These are phyloP conservation scores for Hypoxylon rubiginosum DNA, from an alignment of 2,329 filamentous ascomycete genomes.

Conservation along the genomic window DNA sequence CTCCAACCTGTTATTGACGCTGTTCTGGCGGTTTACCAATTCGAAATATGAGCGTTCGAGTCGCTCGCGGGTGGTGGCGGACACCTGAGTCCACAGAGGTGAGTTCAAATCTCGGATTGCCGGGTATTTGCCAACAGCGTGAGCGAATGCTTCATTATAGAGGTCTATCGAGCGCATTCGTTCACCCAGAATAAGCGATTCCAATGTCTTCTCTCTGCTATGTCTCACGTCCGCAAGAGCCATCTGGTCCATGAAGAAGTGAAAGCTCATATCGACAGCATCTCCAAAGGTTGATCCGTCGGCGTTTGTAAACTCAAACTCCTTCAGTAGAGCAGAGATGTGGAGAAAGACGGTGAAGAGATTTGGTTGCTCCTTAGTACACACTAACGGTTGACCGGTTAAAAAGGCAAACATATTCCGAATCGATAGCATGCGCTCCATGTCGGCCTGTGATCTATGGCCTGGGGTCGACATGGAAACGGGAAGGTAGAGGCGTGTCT, in stretches of 20 bases:
- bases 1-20: constrained; percentile 79
- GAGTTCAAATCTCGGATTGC: constrained; percentile 76
- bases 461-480: constrained; percentile 56
- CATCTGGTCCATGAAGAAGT: constrained; percentile 82
- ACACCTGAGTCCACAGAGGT: constrained; percentile 78
- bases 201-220: constrained; percentile 89
- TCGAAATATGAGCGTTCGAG: constrained; percentile 87
- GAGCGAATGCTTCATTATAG: constrained; percentile 92
- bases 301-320: constrained; percentile 69
- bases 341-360: constrained; percentile 68
- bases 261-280: constrained; percentile 74
- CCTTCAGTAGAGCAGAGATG: constrained; percentile 66
- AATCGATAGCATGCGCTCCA: constrained; percentile 70
- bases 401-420: constrained; percentile 77
- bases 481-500: constrained; percentile 69
- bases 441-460: constrained; percentile 58
- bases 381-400: constrained; percentile 73
- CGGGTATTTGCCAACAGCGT: constrained; percentile 88
- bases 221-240: constrained; percentile 82
- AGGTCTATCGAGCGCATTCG: constrained; percentile 84
- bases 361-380: constrained; percentile 65
- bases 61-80: constrained; percentile 78
- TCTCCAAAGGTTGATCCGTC: constrained; percentile 72
- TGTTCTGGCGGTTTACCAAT: constrained; percentile 78
- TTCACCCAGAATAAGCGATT: constrained; percentile 90